Percentiles rank a stretch among this genome's conserved stretches.
Conservation (phyloP, 192 early-diverging fungal genomes). For the Entrophospora sp. region DNA sequence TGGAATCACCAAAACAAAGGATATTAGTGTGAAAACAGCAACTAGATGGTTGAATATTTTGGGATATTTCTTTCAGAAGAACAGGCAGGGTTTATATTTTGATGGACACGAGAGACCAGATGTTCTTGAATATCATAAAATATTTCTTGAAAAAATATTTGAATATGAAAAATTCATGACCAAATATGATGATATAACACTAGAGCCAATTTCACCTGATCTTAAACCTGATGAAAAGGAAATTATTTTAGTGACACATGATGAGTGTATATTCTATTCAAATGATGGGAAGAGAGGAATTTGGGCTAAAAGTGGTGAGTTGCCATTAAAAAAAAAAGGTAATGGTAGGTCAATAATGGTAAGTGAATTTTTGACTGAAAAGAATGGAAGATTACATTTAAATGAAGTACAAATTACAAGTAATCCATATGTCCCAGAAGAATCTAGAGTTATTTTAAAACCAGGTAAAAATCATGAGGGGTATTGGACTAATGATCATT, state of each 20-base stretch:
- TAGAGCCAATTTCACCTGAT: not conserved
- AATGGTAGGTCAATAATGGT: not conserved
- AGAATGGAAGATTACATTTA: not conserved
- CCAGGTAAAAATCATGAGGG: not conserved
- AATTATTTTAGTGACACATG: not conserved
- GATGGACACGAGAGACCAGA: not conserved
- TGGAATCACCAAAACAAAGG: not conserved
- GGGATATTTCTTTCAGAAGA: no score
- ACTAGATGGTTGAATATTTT: no score
- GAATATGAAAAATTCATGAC: not conserved
- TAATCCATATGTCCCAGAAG: not conserved
- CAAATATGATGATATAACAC: not conserved
- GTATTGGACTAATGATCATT: conserved; percentile 7
- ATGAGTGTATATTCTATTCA: not conserved
- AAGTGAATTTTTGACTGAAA: not conserved
- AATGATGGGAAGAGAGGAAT: not conserved
- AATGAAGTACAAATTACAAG: not conserved
- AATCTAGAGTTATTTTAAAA: not conserved
- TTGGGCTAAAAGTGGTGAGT: not conserved
- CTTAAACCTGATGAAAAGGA: not conserved
- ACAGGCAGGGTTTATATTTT: not conserved
- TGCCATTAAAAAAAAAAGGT: not conserved
- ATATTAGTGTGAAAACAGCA: no score
- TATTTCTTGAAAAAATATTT: not conserved
- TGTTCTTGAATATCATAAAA: not conserved